Percentiles rank a stretch among this genome's conserved stretches.
Conservation (phyloP, 106 monocot genomes). For the Dendrobium officinale region DNA sequence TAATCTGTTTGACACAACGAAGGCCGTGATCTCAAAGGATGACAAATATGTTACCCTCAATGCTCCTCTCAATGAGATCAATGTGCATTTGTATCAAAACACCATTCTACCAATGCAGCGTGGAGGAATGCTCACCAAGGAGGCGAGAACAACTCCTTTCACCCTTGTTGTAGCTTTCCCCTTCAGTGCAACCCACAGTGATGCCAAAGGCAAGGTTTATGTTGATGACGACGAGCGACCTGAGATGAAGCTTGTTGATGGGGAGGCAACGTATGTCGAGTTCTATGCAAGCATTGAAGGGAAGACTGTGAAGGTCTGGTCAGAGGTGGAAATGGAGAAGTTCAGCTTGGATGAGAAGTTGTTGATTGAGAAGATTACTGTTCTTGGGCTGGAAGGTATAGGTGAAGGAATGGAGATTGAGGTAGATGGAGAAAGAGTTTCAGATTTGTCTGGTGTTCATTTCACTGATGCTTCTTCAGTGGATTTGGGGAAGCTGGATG, state of each 20-base stretch:
- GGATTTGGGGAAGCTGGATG: constrained; percentile 26
- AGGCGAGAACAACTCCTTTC: constrained; percentile 72
- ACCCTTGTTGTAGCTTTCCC: constrained; percentile 75
- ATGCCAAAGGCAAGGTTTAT: constrained; percentile 65
- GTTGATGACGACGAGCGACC: constrained; percentile 89
- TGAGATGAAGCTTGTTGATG: constrained; percentile 70
- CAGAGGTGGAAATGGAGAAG: constrained; percentile 52
- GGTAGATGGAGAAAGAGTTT: constrained; percentile 38
- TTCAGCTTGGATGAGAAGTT: constrained; percentile 51
- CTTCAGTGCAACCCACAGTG: constrained; percentile 22
- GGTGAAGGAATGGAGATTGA: constrained; percentile 33
- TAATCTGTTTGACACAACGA: constrained; percentile 73
- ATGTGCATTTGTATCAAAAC: constrained; percentile 84
- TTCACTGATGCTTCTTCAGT: constrained; percentile 7
- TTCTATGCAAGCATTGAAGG: constrained; percentile 48
- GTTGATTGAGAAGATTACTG: constrained; percentile 63
- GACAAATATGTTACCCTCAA: constrained; percentile 40
- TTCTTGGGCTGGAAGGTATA: constrained; percentile 47
- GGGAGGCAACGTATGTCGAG: constrained; percentile 50
- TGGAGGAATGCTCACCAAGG: constrained; percentile 65
- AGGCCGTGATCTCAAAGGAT: constrained; percentile 53
- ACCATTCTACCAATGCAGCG: constrained; percentile 87
- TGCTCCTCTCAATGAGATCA: constrained; percentile 82
- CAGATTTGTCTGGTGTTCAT: constrained; percentile 26
- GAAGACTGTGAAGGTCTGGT: constrained; percentile 59